Percentiles rank a stretch among this genome's conserved stretches.
Evolutionary conservation across 345 rosid genomes (phyloP).

Genomic region (Salix dunnii): DNA sequence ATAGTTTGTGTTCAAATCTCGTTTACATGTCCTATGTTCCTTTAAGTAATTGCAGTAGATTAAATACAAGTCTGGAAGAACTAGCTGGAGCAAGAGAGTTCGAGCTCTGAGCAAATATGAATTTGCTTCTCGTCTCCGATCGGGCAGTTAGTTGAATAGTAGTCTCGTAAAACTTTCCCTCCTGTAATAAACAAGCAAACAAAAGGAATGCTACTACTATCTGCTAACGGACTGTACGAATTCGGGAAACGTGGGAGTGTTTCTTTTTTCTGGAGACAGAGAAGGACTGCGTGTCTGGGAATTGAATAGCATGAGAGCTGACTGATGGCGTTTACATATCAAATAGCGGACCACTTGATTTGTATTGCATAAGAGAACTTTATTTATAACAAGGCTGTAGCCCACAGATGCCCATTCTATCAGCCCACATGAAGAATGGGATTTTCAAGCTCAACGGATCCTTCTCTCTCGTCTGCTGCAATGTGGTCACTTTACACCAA

Average conservation of each 20-base stretch:
- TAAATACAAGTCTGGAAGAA: neutral
- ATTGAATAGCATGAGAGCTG: no score
- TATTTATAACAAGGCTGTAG: no score
- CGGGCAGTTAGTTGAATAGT: neutral
- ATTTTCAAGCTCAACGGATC: neutral
- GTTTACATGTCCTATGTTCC: neutral
- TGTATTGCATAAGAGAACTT: no score
- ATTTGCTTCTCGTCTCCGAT: neutral
- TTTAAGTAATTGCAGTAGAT: neutral
- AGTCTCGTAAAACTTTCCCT: no score
- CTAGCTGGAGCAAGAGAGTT: neutral
- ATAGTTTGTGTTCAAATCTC: slow-evolving; percentile 8
- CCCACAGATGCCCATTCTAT: neutral
- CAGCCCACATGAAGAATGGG: neutral
- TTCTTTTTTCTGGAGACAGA: no score
- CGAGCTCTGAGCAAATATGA: neutral
- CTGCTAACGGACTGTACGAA: no score
- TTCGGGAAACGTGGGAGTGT: no score
- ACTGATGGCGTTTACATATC: no score
- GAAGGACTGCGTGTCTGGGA: no score
- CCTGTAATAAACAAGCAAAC: no score
- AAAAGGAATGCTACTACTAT: no score
- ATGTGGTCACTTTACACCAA: neutral
- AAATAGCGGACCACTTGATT: no score
- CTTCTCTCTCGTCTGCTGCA: neutral